Percentiles rank a stretch among this genome's conserved stretches.
Conservation (phyloP, 345 rosid genomes). For the Ceriops decandra region DNA sequence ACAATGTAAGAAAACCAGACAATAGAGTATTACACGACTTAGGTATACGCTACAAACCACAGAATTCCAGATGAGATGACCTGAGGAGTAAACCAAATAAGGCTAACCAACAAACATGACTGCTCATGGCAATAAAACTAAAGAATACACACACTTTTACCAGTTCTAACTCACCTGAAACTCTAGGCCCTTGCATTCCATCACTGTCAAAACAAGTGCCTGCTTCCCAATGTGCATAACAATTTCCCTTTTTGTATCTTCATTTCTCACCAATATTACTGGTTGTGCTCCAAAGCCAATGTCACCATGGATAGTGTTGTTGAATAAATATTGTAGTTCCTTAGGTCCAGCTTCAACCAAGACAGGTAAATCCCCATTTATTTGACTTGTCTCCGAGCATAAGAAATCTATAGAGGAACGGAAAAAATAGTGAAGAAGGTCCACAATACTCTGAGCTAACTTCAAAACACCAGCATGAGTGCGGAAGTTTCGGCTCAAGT, state of each 20-base stretch:
- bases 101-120: too few relatives aligned
- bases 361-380: conserved; percentile 48
- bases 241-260: conserved; percentile 28
- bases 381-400: conserved; percentile 34
- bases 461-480: conserved; percentile 49
- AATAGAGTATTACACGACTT: too few relatives aligned
- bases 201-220: conserved; percentile 44
- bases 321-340: neutral
- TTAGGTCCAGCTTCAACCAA: conserved; percentile 33
- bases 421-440: conserved; percentile 44
- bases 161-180: conserved; percentile 36
- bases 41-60: too few relatives aligned
- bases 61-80: too few relatives aligned
- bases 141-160: too few relatives aligned
- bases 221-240: conserved; percentile 36
- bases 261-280: conserved; percentile 48
- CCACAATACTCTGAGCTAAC: conserved; percentile 49
- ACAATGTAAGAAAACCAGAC: neutral
- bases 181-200: conserved; percentile 54
- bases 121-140: too few relatives aligned
- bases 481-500: conserved; percentile 51
- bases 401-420: conserved; percentile 36
- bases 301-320: too few relatives aligned
- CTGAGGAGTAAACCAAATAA: too few relatives aligned
- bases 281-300: conserved; percentile 51